Percentiles rank a stretch among this genome's conserved stretches.
These are phyloP conservation scores for Kodamaea sp. DNA, from an alignment of 1,139 yeast species.

Conservation along the genomic window DNA sequence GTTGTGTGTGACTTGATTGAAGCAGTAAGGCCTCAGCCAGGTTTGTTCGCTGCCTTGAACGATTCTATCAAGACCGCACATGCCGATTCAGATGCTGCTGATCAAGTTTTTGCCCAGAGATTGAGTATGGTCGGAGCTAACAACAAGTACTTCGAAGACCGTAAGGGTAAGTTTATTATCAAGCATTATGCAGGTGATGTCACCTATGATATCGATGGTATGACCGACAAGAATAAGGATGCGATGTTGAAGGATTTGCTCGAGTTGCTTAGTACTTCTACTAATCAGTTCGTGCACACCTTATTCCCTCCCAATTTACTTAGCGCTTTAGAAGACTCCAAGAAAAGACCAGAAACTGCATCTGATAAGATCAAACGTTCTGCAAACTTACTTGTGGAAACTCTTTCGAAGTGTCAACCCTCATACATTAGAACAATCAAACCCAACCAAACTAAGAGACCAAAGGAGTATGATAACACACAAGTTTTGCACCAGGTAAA, in stretches of 20 bases:
- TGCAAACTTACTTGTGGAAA: constrained; percentile 88
- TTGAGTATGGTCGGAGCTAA: constrained; percentile 75
- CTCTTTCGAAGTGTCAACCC: constrained; percentile 86
- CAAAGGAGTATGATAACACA: constrained; percentile 83
- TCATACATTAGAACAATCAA: constrained; percentile 97
- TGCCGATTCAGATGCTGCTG: constrained; percentile 97
- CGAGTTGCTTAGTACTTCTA: constrained; percentile 72
- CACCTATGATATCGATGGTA: constrained; percentile 82
- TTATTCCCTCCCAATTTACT: constrained; percentile 72
- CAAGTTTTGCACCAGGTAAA: constrained; percentile 96
- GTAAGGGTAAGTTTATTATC: constrained; percentile 84
- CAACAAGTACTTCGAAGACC: constrained; percentile 86
- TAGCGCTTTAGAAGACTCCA: constrained; percentile 67
- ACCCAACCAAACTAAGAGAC: constrained; percentile 92
- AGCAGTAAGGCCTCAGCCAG: constrained; percentile 87
- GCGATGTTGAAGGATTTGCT: constrained; percentile 86
- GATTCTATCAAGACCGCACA: constrained; percentile 99
- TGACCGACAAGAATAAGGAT: constrained; percentile 98
- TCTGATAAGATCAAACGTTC: constrained; percentile 91
- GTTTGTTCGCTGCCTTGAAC: constrained; percentile 92
- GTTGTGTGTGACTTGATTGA: constrained; percentile 97
- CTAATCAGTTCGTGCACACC: constrained; percentile 60
- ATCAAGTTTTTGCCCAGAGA: constrained; percentile 93
- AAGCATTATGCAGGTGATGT: constrained; percentile 99
- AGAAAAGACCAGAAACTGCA: constrained; percentile 94